phyloP scores from a whole-genome alignment of 2,329 filamentous ascomycete species.

The Aspergillus sp. region DNA sequence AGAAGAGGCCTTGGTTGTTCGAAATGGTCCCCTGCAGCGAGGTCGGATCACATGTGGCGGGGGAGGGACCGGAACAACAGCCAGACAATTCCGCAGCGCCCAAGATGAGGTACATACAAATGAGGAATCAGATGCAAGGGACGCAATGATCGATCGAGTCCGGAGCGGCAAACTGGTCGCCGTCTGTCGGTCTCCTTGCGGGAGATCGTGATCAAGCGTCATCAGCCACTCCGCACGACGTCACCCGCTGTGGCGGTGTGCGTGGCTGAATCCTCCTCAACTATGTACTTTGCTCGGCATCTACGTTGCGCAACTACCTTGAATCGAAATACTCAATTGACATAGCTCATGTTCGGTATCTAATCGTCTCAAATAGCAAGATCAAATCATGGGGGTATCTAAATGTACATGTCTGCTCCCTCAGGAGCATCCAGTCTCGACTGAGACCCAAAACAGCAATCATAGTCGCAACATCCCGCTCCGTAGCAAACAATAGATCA shows the following conservation, averaged over 20 bases:
- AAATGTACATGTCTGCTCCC: slow-evolving; percentile 24
- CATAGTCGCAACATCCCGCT: neutral
- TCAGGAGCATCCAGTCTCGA: neutral
- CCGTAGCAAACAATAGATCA: neutral
- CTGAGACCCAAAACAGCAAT: neutral
- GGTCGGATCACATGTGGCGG: slow-evolving; percentile 1
- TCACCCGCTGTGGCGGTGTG: neutral
- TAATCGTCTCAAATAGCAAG: neutral
- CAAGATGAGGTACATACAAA: neutral
- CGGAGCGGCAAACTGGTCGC: neutral
- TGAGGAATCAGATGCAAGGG: neutral
- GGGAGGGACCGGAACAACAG: neutral
- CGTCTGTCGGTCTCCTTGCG: neutral
- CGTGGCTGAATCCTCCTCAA: no score
- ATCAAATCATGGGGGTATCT: slow-evolving; percentile 31
- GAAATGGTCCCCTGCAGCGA: slow-evolving; percentile 3
- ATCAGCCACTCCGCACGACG: neutral
- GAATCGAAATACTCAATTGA: no score
- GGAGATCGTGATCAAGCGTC: neutral
- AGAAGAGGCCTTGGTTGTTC: neutral
- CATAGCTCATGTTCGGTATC: no score
- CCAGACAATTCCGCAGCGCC: neutral
- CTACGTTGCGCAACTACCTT: no score
- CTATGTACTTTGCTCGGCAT: no score
- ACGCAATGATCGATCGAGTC: neutral